Conservation (phyloP, 176 grass and related monocot species). For the Oryza rufipogon region DNA sequence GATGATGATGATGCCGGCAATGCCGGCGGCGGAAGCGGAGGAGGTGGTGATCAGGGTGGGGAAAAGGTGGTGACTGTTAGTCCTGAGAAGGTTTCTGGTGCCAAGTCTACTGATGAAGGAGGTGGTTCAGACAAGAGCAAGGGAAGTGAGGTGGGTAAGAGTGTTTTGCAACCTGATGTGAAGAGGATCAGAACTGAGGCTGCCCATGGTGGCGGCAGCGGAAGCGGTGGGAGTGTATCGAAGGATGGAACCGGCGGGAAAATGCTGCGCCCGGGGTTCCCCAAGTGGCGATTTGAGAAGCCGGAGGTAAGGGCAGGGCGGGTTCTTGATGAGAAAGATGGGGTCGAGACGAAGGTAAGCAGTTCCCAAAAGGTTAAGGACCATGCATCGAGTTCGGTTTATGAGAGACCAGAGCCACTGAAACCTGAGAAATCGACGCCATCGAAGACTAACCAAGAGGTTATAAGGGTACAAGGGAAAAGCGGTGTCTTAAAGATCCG, state of each 20-base stretch:
- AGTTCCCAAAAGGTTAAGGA: conserved; percentile 45
- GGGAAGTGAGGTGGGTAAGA: neutral
- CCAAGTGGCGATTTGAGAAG: conserved; percentile 56
- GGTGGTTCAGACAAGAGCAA: conserved; percentile 28
- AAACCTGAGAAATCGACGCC: conserved; percentile 18
- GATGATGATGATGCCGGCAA: conserved; percentile 29
- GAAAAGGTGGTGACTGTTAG: conserved; percentile 29
- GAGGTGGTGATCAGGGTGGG: neutral
- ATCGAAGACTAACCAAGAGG: conserved; percentile 35
- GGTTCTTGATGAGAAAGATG: conserved; percentile 43
- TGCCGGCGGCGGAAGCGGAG: conserved; percentile 10
- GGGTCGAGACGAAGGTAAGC: conserved; percentile 31
- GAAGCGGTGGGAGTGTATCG: neutral
- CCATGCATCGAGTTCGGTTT: conserved; percentile 10
- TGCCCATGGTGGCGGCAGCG: neutral
- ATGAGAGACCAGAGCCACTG: conserved; percentile 29
- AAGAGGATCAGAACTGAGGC: conserved; percentile 42
- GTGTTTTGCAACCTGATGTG: conserved; percentile 35
- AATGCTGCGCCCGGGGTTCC: conserved; percentile 54
- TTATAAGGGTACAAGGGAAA: conserved; percentile 59
- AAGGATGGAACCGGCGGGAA: conserved; percentile 43
- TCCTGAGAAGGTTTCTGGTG: conserved; percentile 28
- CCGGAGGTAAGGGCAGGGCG: conserved; percentile 56
- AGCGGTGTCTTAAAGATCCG: conserved; percentile 57
- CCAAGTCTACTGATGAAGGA: conserved; percentile 33